Evolutionary conservation across 495 filamentous ascomycete species (phyloP), one percentile per base, ranked within the genome.

Genomic region (Schizothecium vesticola): DNA sequence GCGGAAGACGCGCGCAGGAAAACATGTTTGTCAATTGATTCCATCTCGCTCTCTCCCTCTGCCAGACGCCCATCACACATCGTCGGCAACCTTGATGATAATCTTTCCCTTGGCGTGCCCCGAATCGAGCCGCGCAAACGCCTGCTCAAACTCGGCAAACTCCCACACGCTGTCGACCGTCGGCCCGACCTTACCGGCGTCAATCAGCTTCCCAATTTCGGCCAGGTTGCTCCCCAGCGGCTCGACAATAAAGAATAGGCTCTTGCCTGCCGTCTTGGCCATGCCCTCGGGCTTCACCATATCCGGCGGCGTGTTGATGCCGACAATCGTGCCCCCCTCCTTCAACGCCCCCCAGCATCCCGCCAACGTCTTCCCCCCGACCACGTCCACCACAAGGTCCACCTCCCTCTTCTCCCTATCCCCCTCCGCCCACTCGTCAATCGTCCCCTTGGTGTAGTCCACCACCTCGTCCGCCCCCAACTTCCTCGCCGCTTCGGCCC

Each of bases 381-480:
- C 80, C 77, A 90, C 85, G 73, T 92, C 91, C n/a, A 92, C 73
- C 1, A 87, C 81, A 25, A 86, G 80, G 69, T 86, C 80, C 73
- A 85, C 89, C 43, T 86, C 79, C 9, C 78, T 73, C 8, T 69
- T 74, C 71, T 79, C 80, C 8, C 91, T 72, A 10, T 77, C 78
- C 0, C 74, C 76, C 43, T 82, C 71, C 2, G 88, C 80, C 78
- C 88, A 82, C 19, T 76, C 72, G n/a, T 76, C 73, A 5, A 79
- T 24, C 9, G 78, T 76, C 3, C 81, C 83, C 10, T 78, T 75
- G 23, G 80, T 86, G 72, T 93, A 93, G 72, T 93, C 88, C 26
- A 93, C 80, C 2, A 91, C 84, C 67, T 89, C 85, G 63, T 90
- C 88, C 3, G 89, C 89, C 0, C 90, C 91, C 1, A 91, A 75